phyloP scores from a whole-genome alignment of 2,329 filamentous ascomycete genomes.

The Fusarium sp. region DNA sequence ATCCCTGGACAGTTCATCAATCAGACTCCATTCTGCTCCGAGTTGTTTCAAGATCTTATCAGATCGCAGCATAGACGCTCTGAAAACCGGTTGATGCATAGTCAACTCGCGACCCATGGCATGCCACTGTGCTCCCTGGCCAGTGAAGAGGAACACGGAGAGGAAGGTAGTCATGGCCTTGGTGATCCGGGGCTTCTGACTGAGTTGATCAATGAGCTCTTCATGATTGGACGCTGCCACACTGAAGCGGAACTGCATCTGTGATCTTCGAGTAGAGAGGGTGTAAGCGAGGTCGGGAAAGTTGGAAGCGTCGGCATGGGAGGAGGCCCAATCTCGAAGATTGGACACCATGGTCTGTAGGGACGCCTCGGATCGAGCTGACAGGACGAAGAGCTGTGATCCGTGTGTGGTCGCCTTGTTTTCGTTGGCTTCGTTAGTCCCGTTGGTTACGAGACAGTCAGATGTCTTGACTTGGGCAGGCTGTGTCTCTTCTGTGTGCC shows the following conservation, averaged over 20 bases:
- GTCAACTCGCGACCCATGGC: constrained; percentile 44
- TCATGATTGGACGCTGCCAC: constrained; percentile 5
- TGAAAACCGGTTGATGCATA: constrained; percentile 7
- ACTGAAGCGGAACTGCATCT: constrained; percentile 15
- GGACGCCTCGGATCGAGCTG: constrained; percentile 20
- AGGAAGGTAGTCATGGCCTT: constrained; percentile 3
- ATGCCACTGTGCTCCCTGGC: constrained; percentile 50
- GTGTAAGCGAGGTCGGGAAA: constrained; percentile 24
- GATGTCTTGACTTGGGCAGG: neutral
- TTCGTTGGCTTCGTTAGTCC: neutral
- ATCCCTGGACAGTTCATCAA: constrained; percentile 35
- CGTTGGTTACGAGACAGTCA: neutral
- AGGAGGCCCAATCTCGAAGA: constrained; percentile 16
- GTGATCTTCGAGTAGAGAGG: constrained; percentile 20
- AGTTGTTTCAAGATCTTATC: constrained; percentile 1
- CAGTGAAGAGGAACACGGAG: constrained; percentile 45
- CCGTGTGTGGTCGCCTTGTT: neutral
- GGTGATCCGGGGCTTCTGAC: constrained; percentile 19
- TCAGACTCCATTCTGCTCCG: constrained; percentile 34
- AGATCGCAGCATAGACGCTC: constrained; percentile 17
- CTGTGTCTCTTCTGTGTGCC: neutral
- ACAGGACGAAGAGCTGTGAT: constrained; percentile 24
- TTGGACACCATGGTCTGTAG: constrained; percentile 15
- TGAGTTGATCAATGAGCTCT: constrained; percentile 2
- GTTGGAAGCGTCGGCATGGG: constrained; percentile 4